phyloP scores from a whole-genome alignment of 768 basidiomycete genomes.

The Phanerochaete carnosa region DNA sequence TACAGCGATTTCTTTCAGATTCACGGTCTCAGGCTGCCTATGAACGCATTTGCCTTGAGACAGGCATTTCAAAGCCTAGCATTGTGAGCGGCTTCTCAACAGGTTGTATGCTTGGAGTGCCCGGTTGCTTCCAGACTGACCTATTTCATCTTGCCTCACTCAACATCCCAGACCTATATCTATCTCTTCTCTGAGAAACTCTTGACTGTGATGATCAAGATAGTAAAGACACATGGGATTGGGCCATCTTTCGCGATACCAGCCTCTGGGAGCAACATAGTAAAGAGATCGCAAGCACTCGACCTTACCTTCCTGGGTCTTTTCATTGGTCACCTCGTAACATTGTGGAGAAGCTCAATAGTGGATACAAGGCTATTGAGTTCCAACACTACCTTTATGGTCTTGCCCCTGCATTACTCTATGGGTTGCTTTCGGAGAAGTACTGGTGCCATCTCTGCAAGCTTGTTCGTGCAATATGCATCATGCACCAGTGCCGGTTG shows the following conservation, averaged over 20 bases:
- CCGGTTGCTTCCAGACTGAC: slow-evolving; percentile 30
- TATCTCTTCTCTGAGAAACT: slow-evolving; percentile 30
- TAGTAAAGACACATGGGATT: slow-evolving; percentile 26
- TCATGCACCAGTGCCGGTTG: slow-evolving; percentile 19
- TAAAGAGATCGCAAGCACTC: slow-evolving; percentile 25
- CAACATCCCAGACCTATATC: slow-evolving; percentile 34
- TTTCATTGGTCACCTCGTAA: slow-evolving; percentile 41
- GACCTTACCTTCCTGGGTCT: slow-evolving; percentile 33
- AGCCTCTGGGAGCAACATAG: slow-evolving; percentile 36
- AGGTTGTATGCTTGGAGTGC: slow-evolving; percentile 21
- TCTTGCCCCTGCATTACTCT: slow-evolving; percentile 24
- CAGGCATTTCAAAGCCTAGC: slow-evolving; percentile 34
- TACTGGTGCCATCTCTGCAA: slow-evolving; percentile 28
- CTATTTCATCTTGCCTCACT: slow-evolving; percentile 37
- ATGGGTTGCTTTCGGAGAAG: slow-evolving; percentile 15
- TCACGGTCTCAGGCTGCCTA: slow-evolving; percentile 19
- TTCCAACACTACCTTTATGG: slow-evolving; percentile 20
- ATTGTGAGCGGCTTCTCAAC: slow-evolving; percentile 28
- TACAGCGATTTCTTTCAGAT: neutral
- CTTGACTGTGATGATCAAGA: slow-evolving; percentile 21
- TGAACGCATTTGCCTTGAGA: slow-evolving; percentile 19
- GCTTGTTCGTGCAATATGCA: slow-evolving; percentile 19
- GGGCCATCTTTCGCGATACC: slow-evolving; percentile 19
- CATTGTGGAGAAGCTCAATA: slow-evolving; percentile 36
- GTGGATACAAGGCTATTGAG: slow-evolving; percentile 30